A percentile compares a stretch with the other conserved stretches of the same genome.
Conservation (phyloP, 352 stramenopile genomes). For the Lagenidium giganteum region DNA sequence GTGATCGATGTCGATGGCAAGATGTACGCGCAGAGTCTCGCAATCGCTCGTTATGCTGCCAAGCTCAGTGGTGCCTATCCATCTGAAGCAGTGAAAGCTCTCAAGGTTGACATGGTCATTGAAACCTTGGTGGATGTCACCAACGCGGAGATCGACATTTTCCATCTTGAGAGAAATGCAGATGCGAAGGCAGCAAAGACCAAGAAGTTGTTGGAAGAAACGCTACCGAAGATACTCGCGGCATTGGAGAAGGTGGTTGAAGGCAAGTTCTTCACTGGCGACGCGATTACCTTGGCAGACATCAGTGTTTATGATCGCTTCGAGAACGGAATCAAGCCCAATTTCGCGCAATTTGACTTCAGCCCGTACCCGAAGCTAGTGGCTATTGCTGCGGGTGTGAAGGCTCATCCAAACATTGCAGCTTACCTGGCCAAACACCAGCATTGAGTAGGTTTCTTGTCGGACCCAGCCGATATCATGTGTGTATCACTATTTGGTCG, state of each 20-base stretch:
- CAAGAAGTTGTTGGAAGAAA: constrained; percentile 31
- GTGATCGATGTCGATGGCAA: constrained; percentile 39
- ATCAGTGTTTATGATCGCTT: constrained; percentile 36
- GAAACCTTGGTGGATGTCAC: constrained; percentile 37
- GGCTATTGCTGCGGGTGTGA: constrained; percentile 11
- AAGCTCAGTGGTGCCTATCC: constrained; percentile 60
- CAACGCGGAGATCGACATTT: constrained; percentile 17
- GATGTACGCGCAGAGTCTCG: constrained; percentile 53
- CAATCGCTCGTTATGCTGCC: constrained; percentile 50
- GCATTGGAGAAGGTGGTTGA: constrained; percentile 36
- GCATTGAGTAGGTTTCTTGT: too few species aligned
- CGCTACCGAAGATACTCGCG: constrained; percentile 27
- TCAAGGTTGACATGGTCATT: constrained; percentile 47
- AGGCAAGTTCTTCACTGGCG: constrained; percentile 47
- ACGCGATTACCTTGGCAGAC: constrained; percentile 32
- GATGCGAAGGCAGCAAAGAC: constrained; percentile 35
- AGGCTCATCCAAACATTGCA: constrained; percentile 15
- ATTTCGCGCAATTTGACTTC: constrained; percentile 17
- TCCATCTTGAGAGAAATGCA: constrained; percentile 20
- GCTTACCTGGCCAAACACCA: constrained; percentile 23
- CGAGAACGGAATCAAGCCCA: constrained; percentile 27
- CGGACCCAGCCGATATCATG: too few species aligned
- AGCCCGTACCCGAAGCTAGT: constrained; percentile 21
- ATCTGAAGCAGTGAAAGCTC: constrained; percentile 33
- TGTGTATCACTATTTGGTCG: too few species aligned